Evolutionary conservation across 2,329 filamentous ascomycete genomes (phyloP).

Genomic region (Sclerotinia spermophila): DNA sequence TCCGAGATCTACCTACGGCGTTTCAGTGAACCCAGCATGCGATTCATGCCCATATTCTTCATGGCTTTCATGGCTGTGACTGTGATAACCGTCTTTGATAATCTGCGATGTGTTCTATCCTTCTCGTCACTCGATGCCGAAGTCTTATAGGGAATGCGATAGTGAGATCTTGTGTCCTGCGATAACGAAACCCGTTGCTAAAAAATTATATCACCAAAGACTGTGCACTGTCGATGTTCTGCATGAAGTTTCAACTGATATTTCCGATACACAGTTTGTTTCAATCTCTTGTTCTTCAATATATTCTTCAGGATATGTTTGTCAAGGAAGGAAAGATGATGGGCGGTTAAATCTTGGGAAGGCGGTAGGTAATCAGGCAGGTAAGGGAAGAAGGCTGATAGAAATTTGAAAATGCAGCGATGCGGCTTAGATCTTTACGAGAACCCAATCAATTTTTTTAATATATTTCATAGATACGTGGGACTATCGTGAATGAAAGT

Average conservation of each 20-base stretch:
- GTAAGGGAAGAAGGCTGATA: neutral
- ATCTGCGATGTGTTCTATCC: neutral
- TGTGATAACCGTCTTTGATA: neutral
- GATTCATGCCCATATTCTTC: conserved; percentile 37
- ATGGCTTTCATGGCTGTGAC: conserved; percentile 35
- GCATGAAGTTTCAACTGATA: conserved; percentile 6
- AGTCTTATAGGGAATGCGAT: neutral
- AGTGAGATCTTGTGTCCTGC: neutral
- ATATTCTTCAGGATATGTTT: neutral
- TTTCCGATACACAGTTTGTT: conserved; percentile 2
- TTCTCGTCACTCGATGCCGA: neutral
- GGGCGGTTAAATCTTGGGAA: neutral
- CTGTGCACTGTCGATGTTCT: neutral
- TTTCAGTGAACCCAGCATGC: conserved; percentile 36
- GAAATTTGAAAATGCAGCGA: neutral
- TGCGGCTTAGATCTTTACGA: neutral
- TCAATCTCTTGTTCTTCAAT: neutral
- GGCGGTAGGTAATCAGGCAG: neutral
- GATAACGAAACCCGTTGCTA: neutral
- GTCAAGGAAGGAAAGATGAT: neutral
- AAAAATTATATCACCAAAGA: neutral
- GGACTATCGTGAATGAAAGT: neutral
- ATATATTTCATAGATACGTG: neutral
- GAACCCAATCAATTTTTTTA: neutral
- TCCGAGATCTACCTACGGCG: conserved; percentile 26